Base-by-base conservation (phyloP, 805 yeast genomes). In the Saturnispora sekii region DNA sequence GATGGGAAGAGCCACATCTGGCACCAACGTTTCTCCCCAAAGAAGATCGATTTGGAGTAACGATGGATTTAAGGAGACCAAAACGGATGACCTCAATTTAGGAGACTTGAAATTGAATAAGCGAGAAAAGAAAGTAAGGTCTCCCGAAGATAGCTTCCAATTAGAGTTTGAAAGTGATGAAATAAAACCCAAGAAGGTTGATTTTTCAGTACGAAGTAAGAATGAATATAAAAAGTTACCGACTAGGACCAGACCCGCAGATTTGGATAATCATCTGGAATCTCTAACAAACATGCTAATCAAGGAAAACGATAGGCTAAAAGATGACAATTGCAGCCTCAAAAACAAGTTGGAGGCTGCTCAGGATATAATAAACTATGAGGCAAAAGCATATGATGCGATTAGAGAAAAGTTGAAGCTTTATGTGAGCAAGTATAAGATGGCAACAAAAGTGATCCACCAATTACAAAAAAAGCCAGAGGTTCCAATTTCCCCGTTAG, bases 31-130 rank as follows among this genome's bases (percentile, higher is more conserved):
- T 12, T 46, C 28, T 36, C 50, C 38, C 26, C 45, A 26, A 18
- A 45, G 32, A 29, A 17, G 37, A 17, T 43, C 45, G n/a, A 39
- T 35, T 16, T 41, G 35, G 44, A 28, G 35, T 29, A 35, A 42
- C 30, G 45, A 41, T 39, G 55, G 59, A 5, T 53, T 58, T 30
- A 63, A 61, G 37, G 35, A 55, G 18, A 60, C 61, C 1, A 52
- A 63, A 40, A 51, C 40, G 3, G 50, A 44, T 31, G 36, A 39
- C 11, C 51, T 58, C 21, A 59, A 55, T 37, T 43, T 61, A 21
- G 59, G 63, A 3, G 26, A 37, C 14, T 43, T 40, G 49, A 48
- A 28, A 29, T 43, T 17, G 41, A 48, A 31, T 40, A 45, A 26
- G 32, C 37, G 14, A n/a, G 33, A 15, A 35, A 36, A 11, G 34